Conservation (phyloP, 768 basidiomycete species). For the Cystofilobasidium capitatum region DNA sequence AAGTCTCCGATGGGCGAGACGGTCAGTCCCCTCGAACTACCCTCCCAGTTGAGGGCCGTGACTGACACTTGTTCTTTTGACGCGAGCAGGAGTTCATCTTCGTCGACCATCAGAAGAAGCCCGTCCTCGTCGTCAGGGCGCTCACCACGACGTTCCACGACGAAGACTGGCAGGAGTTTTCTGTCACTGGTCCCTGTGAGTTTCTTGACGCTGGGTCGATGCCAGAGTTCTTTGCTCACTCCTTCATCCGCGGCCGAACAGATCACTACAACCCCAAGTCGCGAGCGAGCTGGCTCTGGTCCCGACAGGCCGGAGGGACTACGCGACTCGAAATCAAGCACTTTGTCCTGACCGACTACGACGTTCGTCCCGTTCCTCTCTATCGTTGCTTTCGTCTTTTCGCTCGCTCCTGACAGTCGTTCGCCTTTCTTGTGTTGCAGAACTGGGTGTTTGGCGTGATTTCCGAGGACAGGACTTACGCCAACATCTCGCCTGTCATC, state of each 20-base stretch:
- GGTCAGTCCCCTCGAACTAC: neutral
- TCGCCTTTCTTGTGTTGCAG: conserved; percentile 16
- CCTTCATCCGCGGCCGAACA: conserved; percentile 28
- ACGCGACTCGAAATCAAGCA: conserved; percentile 35
- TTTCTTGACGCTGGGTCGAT: no score
- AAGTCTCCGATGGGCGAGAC: conserved; percentile 24
- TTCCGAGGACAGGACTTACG: conserved; percentile 30
- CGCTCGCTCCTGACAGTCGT: neutral
- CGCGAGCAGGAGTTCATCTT: conserved; percentile 17
- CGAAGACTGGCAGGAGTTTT: conserved; percentile 39
- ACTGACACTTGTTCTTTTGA: neutral
- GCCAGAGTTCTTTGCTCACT: neutral
- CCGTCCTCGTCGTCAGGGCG: conserved; percentile 36
- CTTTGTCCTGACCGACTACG: conserved; percentile 40
- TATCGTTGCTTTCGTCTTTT: neutral
- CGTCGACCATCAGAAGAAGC: neutral
- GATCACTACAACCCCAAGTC: conserved; percentile 40
- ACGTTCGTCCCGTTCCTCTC: neutral
- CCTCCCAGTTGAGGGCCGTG: neutral
- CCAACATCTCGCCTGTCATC: conserved; percentile 25
- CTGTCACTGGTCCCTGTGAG: conserved; percentile 30
- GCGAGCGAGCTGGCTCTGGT: conserved; percentile 41
- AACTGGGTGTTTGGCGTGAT: conserved; percentile 40
- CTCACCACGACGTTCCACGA: conserved; percentile 38
- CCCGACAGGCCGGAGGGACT: conserved; percentile 35